Percentiles rank a stretch among this genome's conserved stretches.
Evolutionary conservation across 768 basidiomycete genomes (phyloP).

Genomic region (Russula compacta): DNA sequence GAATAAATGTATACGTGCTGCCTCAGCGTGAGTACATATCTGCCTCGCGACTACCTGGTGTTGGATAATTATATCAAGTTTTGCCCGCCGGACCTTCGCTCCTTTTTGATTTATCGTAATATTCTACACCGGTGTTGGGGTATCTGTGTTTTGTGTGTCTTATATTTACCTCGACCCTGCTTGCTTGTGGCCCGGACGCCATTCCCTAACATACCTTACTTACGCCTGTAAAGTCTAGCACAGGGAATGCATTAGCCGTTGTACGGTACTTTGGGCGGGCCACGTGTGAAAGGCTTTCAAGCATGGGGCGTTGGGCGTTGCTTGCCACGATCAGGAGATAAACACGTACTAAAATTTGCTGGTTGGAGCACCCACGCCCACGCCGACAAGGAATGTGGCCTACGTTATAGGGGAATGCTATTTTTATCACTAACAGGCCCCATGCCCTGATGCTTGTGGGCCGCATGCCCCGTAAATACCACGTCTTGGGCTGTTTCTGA

Average conservation of each 20-base stretch:
- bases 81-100: neutral
- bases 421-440: no score
- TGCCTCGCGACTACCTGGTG: neutral
- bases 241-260: conserved; percentile 1
- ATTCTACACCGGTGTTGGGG: neutral
- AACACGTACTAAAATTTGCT: no score
- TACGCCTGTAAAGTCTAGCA: neutral
- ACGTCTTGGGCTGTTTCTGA: no score
- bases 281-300: no score
- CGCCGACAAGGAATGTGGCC: no score
- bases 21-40: neutral
- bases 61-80: neutral
- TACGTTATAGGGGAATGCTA: no score
- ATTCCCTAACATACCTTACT: conserved; percentile 3
- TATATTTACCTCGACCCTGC: neutral
- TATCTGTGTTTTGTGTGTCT: neutral
- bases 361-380: no score
- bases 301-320: no score
- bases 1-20: neutral
- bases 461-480: no score
- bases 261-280: neutral
- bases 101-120: conserved; percentile 14
- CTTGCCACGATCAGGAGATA: no score
- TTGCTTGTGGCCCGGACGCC: conserved; percentile 5
- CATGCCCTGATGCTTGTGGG: no score